phyloP scores from a whole-genome alignment of 257 asterid species.

The Thymus quinquecostatus region DNA sequence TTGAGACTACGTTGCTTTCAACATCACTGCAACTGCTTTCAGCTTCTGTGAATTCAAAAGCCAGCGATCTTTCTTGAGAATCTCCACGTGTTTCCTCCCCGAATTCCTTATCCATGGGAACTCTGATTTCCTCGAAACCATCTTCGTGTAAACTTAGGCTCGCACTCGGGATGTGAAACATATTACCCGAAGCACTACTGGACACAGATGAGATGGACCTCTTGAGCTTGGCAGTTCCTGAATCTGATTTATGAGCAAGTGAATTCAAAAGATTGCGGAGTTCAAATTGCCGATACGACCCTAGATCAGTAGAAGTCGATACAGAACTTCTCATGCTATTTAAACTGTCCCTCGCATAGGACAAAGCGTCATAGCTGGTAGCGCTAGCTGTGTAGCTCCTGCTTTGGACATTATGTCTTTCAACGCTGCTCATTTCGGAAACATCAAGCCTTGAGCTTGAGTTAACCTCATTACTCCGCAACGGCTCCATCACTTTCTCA shows the following conservation, averaged over 20 bases:
- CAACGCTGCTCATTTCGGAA: constrained; percentile 60
- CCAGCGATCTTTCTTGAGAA: constrained; percentile 41
- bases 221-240: constrained; percentile 64
- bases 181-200: constrained; percentile 58
- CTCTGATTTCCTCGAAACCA: constrained; percentile 40
- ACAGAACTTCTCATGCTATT: constrained; percentile 84
- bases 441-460: constrained; percentile 46
- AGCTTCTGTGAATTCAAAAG: constrained; percentile 53
- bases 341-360: constrained; percentile 65
- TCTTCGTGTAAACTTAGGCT: constrained; percentile 57
- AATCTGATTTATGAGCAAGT: constrained; percentile 67
- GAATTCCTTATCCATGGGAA: constrained; percentile 40
- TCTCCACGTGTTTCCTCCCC: constrained; percentile 37
- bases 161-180: constrained; percentile 48
- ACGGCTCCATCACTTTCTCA: constrained; percentile 34
- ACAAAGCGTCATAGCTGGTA: constrained; percentile 70
- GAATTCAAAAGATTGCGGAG: constrained; percentile 54
- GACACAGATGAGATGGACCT: constrained; percentile 74
- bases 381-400: constrained; percentile 74
- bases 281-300: constrained; percentile 60
- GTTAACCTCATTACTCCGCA: constrained; percentile 25
- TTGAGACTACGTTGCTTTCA: constrained; percentile 46
- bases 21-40: constrained; percentile 51
- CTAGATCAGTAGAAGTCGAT: constrained; percentile 82
- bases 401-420: constrained; percentile 66